Evolutionary conservation across 441 rosid species (phyloP), one percentile per base, ranked within the genome.

Genomic region (Erodium texanum): DNA sequence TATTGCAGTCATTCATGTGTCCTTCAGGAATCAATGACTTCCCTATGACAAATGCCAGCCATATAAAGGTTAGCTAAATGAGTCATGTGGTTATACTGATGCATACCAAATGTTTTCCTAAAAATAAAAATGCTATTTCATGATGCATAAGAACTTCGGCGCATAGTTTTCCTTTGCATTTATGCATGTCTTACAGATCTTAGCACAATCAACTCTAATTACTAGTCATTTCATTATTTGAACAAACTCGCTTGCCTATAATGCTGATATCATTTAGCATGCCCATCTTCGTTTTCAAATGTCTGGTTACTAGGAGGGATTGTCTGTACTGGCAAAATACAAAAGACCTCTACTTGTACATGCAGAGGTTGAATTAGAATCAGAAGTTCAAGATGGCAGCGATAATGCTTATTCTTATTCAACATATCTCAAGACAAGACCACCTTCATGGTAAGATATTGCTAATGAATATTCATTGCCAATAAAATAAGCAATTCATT

Each of bases 1-100:
- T 74, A 75, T 32, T 80, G 81, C 74, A 94, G 99, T 89, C 99
- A 36, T 94, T 94, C 73, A 92, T 94, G 96, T 89, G 93, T 74
- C 91, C 96, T 66, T 94, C 99, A 4, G 99, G 98, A 74, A 92
- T 92, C 79, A 77, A 88, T n/a, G 98, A 94, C 85, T 94, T 94
- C 64, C 98, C 97, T 10, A 92, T 94, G 99, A 92, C 99, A 67
- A 86, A 84, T 74, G 77, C 81, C 50, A 83, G 77, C 76, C 99
- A 89, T 69, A 89, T 94, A 67, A 89, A 92, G 97, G 98, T 92
- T 66, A 9, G 82, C 18, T 41, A 18, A 52, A 52, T 52, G 15
- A 52, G 58, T 16, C 58, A 6, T 52, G 19, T n/a, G 7, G 58
- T 52, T n/a, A 22, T 52, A 52, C 20, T 52, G 58, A 1, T 16